Conservation (phyloP, 2,329 filamentous ascomycete genomes). For the Colletotrichum godetiae region DNA sequence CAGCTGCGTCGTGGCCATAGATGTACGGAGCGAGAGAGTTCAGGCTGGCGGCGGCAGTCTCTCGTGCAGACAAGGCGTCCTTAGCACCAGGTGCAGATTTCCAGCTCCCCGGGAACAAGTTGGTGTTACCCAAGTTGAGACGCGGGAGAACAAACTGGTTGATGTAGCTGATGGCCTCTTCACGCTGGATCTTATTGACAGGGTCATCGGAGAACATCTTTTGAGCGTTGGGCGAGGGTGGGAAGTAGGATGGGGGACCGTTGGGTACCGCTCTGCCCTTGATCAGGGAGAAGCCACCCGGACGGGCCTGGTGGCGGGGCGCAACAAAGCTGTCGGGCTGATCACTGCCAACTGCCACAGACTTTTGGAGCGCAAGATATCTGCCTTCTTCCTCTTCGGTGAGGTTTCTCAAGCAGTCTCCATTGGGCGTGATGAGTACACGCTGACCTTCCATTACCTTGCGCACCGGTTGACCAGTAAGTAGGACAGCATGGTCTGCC, state of each 20-base stretch:
- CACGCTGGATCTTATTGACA: conserved; percentile 72
- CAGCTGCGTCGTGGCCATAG: conserved; percentile 59
- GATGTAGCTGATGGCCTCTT: conserved; percentile 75
- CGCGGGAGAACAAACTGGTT: conserved; percentile 75
- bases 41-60: conserved; percentile 61
- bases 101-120: conserved; percentile 48
- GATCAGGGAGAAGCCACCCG: conserved; percentile 70
- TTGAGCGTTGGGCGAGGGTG: conserved; percentile 57
- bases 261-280: conserved; percentile 74
- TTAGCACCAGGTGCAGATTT: conserved; percentile 49
- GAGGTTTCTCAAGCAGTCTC: conserved; percentile 80
- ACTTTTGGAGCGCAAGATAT: conserved; percentile 76
- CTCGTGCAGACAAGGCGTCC: conserved; percentile 50
- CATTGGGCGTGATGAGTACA: conserved; percentile 80
- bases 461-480: conserved; percentile 68
- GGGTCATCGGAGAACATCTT: conserved; percentile 60
- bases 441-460: conserved; percentile 74
- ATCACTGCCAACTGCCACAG: conserved; percentile 60
- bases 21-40: conserved; percentile 68
- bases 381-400: conserved; percentile 75
- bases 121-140: conserved; percentile 63
- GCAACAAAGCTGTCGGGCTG: conserved; percentile 68
- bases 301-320: conserved; percentile 63
- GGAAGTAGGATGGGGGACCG: conserved; percentile 72
- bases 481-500: conserved; percentile 66